Percentiles rank a stretch among this genome's conserved stretches.
Conservation (phyloP, 2,329 filamentous ascomycete species). For the Penicillium janthinellum region DNA sequence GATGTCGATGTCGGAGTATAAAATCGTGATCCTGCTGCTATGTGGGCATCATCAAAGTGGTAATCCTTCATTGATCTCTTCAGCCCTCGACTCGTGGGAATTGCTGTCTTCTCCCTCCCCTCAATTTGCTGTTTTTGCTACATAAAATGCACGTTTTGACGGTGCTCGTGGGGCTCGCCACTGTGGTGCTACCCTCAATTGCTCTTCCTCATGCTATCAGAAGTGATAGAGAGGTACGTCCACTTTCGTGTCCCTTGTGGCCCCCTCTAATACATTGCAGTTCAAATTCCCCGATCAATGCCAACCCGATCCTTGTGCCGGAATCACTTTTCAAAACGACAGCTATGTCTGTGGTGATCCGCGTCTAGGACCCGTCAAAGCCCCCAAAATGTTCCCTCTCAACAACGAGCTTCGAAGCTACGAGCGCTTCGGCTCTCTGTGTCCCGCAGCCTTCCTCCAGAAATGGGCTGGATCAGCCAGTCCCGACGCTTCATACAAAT, state of each 20-base stretch:
- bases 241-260: not conserved
- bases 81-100: not conserved
- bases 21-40: not conserved
- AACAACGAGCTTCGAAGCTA: slow-evolving; percentile 37
- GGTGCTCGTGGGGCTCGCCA: not conserved
- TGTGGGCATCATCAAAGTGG: not conserved
- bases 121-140: not conserved
- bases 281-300: slow-evolving; percentile 17
- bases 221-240: not conserved
- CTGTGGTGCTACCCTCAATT: not conserved
- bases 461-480: slow-evolving; percentile 20
- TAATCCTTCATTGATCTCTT: not conserved
- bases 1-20: not conserved
- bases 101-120: not conserved
- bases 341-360: slow-evolving; percentile 44
- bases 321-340: slow-evolving; percentile 33
- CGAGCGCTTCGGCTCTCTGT: slow-evolving; percentile 44
- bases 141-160: not conserved
- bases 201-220: not conserved
- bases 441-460: slow-evolving; percentile 43
- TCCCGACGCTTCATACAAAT: slow-evolving; percentile 25
- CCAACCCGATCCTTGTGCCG: slow-evolving; percentile 31
- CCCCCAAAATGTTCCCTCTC: slow-evolving; percentile 38
- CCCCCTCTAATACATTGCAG: not conserved
- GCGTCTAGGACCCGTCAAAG: slow-evolving; percentile 40